Conservation (phyloP, 805 yeast genomes). For the Debaryomyces prosopidis region DNA sequence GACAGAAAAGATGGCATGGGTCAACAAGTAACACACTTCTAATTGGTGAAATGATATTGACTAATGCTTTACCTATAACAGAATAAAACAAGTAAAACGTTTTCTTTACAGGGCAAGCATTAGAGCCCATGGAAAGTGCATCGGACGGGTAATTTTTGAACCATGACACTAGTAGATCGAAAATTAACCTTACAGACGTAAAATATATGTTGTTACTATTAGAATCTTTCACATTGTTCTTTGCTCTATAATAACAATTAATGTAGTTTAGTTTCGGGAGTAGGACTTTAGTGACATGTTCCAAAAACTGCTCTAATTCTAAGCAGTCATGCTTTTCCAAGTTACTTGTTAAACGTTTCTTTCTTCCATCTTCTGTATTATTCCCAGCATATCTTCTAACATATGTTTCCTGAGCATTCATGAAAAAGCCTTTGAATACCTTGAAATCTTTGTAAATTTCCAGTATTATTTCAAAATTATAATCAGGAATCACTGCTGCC, state of each 20-base stretch:
- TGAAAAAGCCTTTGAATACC: constrained; percentile 24
- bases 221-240: constrained; percentile 13
- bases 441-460: constrained; percentile 25
- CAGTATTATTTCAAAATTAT: constrained; percentile 27
- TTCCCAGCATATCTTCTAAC: background rate
- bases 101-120: constrained; percentile 28
- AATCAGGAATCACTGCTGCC: constrained; percentile 32
- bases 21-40: constrained; percentile 36
- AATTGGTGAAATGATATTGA: constrained; percentile 34
- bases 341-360: constrained; percentile 10
- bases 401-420: constrained; percentile 10
- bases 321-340: constrained; percentile 8
- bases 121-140: constrained; percentile 26
- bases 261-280: constrained; percentile 27
- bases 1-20: constrained; percentile 30
- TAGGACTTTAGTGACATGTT: constrained; percentile 21
- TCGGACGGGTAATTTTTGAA: constrained; percentile 35
- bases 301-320: constrained; percentile 32
- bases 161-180: constrained; percentile 37
- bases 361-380: background rate
- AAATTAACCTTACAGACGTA: constrained; percentile 30
- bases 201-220: constrained; percentile 17
- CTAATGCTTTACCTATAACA: constrained; percentile 35
- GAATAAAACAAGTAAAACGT: constrained; percentile 34
- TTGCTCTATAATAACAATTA: constrained; percentile 23